Conservation (phyloP, 108 stramenopile species). For the Poteriospumella lacustris region DNA sequence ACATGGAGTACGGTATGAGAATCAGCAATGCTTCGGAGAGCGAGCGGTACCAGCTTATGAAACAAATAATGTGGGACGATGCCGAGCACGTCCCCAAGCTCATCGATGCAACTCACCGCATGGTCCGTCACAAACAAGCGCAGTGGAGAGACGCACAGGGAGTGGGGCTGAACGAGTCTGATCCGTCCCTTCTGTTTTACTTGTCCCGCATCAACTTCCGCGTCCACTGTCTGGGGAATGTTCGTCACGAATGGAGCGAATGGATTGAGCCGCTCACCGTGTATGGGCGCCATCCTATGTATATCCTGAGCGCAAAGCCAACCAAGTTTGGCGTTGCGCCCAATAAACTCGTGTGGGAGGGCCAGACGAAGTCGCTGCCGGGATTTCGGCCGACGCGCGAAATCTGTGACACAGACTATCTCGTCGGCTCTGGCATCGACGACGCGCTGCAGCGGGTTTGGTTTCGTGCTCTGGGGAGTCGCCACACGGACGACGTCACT, state of each 20-base stretch:
- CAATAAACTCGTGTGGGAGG: too few species aligned
- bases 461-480: too few species aligned
- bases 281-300: slow-evolving; percentile 17
- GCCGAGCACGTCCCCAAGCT: too few species aligned
- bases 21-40: not conserved
- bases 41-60: not conserved
- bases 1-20: not conserved
- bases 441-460: too few species aligned
- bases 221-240: not conserved
- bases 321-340: too few species aligned
- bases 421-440: too few species aligned
- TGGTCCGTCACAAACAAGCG: not conserved
- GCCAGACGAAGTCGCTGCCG: too few species aligned
- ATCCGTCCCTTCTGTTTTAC: not conserved
- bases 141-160: too few species aligned
- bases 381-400: too few species aligned
- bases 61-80: not conserved
- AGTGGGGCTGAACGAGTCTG: not conserved
- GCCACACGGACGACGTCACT: too few species aligned
- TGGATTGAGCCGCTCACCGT: slow-evolving; percentile 22
- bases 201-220: not conserved
- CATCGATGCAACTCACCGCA: not conserved
- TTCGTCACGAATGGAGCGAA: not conserved
- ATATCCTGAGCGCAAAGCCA: too few species aligned
- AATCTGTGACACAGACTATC: too few species aligned